Evolutionary conservation across 176 grass and related monocot species (phyloP).

Genomic region (Musa beccarii): DNA sequence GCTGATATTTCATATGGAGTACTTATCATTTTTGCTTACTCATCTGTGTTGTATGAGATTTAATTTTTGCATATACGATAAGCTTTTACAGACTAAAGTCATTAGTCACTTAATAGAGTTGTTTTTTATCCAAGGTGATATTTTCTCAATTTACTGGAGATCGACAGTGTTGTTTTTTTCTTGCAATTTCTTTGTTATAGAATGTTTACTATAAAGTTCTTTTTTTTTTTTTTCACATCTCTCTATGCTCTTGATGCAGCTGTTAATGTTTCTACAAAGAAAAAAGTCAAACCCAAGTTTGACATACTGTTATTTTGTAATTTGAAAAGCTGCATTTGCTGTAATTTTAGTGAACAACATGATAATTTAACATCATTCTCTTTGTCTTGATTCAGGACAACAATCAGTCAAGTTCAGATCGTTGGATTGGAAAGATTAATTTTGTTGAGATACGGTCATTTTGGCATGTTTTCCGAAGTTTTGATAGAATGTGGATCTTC

Average conservation of each 20-base stretch:
- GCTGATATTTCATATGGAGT: not conserved
- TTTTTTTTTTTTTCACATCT: not conserved
- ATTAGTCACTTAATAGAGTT: not conserved
- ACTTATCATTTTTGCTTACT: not conserved
- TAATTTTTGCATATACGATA: not conserved
- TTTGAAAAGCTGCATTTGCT: too few species aligned
- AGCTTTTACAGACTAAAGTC: not conserved
- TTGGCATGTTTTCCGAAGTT: conserved; percentile 98
- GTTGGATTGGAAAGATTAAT: conserved; percentile 93
- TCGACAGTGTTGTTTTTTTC: not conserved
- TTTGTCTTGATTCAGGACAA: conserved; percentile 44
- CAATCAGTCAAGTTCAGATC: conserved; percentile 24
- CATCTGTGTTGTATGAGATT: not conserved
- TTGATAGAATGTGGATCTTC: conserved; percentile 98
- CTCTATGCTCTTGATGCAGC: not conserved
- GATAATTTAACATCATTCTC: not conserved
- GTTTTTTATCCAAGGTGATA: not conserved
- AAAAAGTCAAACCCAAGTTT: too few species aligned
- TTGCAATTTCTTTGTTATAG: not conserved
- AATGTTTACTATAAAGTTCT: not conserved
- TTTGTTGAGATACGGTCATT: conserved; percentile 90
- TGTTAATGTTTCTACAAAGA: not conserved
- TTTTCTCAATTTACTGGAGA: not conserved
- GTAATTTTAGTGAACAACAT: not conserved
- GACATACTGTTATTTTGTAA: too few species aligned